Percentiles rank a stretch among this genome's conserved stretches.
phyloP scores from a whole-genome alignment of 352 stramenopile genomes.

The Pythium aquatile region DNA sequence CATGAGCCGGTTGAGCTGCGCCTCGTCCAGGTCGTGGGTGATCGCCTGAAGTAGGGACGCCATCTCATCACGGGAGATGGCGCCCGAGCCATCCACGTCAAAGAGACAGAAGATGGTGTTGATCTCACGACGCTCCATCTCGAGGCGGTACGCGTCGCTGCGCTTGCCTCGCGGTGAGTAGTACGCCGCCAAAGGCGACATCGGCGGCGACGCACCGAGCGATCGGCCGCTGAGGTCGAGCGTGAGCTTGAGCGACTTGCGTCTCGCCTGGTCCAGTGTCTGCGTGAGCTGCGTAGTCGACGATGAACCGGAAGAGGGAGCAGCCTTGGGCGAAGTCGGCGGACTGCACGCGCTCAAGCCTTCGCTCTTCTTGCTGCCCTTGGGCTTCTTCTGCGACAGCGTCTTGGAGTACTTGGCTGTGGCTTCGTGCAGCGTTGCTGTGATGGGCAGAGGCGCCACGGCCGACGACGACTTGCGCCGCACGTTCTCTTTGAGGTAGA shows the following conservation, averaged over 20 bases:
- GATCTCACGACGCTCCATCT: constrained; percentile 69
- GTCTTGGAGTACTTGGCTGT: constrained; percentile 32
- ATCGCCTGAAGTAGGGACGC: constrained; percentile 52
- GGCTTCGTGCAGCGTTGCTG: constrained; percentile 34
- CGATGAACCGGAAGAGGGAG: constrained; percentile 6
- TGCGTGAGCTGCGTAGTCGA: background rate
- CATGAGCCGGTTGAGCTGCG: constrained; percentile 60
- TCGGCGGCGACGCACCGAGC: constrained; percentile 28
- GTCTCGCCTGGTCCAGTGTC: constrained; percentile 15
- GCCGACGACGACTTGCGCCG: constrained; percentile 22
- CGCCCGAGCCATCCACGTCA: constrained; percentile 59
- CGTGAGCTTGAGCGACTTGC: constrained; percentile 14
- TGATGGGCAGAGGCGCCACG: constrained; percentile 30
- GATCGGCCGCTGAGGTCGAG: constrained; percentile 11
- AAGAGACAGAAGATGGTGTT: constrained; percentile 75
- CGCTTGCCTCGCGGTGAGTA: constrained; percentile 42
- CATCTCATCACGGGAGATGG: constrained; percentile 64
- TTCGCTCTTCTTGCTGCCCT: background rate
- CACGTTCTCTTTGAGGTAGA: constrained; percentile 62
- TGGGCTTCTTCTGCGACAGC: constrained; percentile 22
- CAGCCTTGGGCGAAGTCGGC: constrained; percentile 2
- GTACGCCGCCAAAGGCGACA: constrained; percentile 56
- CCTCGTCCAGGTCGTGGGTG: constrained; percentile 60
- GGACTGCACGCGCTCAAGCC: background rate
- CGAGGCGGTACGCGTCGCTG: constrained; percentile 51